Base-by-base conservation (phyloP, 2,329 filamentous ascomycete species). In the Epichloe bromicola region DNA sequence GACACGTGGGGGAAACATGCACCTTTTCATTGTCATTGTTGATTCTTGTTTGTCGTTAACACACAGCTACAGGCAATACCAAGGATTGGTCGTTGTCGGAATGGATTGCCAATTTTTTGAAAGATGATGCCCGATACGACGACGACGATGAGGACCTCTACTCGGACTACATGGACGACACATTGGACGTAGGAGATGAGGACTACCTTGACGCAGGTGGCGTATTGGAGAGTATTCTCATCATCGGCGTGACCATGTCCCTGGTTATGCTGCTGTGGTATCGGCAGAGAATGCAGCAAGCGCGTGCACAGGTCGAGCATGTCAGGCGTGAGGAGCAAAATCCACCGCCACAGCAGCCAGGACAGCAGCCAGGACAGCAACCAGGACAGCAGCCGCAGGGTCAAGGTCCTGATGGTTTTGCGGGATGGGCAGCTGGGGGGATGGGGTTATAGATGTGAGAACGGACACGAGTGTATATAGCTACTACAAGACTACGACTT, bases 91-190 rank as follows among this genome's bases (percentile, higher is more conserved):
- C 87, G 0, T 73, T 95, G 19, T 78, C 77, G 20, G 89, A 97
- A 65, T 97, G 90, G 90, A 75, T 96, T 49, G 78, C 78, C 54
- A 86, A 90, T 54, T 96, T 96, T 63, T 73, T 95, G 33, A 81
- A 87, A 54, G 78, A 85, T 48, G 80, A 87, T 52, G 72, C 78
- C 47, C 72, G 74, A 57, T 83, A 86, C 58, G 85, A 88, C 52
- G 78, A 83, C 26, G 76, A 78, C 26, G 76, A 78, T 3, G 73
- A 71, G 4, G 26, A 61, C 63, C 42, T 50, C 11, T 80, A 81
- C 56, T 54, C 54, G 3, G 75, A 79, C 14, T 75, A 78, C 33
- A 64, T 71, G 33, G 76, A 76, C 49, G 77, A 78, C 47, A 71
- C 71, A 44, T 78, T 80, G 64, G 74, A 74, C 5, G 74, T 73